Base-by-base conservation (phyloP, 228 moss, liverwort and hornwort genomes). In the Sphagnum magellanicum region DNA sequence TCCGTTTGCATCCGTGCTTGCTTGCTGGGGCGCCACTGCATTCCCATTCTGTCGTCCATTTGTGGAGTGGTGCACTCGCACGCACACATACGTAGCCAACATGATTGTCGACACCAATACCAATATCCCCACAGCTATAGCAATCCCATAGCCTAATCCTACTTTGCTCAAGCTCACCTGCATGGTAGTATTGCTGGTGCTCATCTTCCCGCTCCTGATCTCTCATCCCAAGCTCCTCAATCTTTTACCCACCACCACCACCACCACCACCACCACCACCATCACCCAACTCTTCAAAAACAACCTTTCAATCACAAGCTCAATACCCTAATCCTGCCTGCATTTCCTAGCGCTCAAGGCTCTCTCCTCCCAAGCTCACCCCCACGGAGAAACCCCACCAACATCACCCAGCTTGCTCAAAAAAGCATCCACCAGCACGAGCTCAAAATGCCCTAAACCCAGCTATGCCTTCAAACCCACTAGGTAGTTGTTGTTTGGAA, bases 41-140 rank as follows among this genome's bases (percentile, higher is more conserved):
- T 68, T 80, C 11, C 87, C 80, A 63, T 67, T 85, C 63, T 73
- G 76, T 70, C 76, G 78, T 65, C 73, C 74, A 6, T 53, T 67
- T 60, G 72, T 71, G 32, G 75, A 75, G n/a, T 86, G 86, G 74
- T 91, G 88, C 17, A 86, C 82, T 52, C 88, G 80, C 68, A 91
- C 86, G 17, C 91, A 91, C 5, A 88, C 86, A 16, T 88, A 91
- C 0, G 88, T 85, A 0, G 90, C 90, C 6, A 90, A 83, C 90
- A 90, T 90, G 10, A 91, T 80, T 11, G 91, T 91, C 52, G 91
- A 91, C 12, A 88, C 88, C 8, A 91, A 79, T 70, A 91, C 91
- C 65, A 91, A 74, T 61, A 91, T 91, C 46, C 88, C 91, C 48
- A 91, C 86, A 16, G 91, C 91, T 32, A 91, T 88, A 9, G 86